Base-by-base conservation (phyloP, 768 basidiomycete genomes). In the Boletellus emodensis region DNA sequence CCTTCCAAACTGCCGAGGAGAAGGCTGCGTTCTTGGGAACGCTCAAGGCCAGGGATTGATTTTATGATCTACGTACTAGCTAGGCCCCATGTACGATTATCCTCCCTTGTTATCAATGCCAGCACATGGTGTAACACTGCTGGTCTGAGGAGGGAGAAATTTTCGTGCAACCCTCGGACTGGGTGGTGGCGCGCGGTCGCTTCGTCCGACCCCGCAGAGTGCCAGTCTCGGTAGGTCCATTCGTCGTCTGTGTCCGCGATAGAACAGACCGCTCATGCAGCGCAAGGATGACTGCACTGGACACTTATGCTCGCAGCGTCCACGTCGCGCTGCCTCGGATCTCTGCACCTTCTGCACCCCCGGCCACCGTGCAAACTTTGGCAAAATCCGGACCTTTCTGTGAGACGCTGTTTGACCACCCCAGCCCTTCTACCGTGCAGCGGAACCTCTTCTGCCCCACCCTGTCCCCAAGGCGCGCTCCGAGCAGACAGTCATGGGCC, bases 1-100 rank as follows among this genome's bases (percentile, higher is more conserved):
- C 88, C 42, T 96, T 94, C 92, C 94, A 98, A 80, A 94, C 93
- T 43, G 79, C 81, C 76, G 90, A 90, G 75, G 95, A 97, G 85
- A 97, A 97, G 83, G 77, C 81, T 60, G 85, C 90, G 69, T 97
- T 97, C 84, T 64, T 93, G 71, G 90, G 90, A 72, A 83, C 89
- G 66, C 89, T 91, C 83, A 93, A 92, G 76, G 80, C 79, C 70
- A 81, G 80, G 66, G 82, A 81, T 71, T 89, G 72, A 84, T 75
- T 62, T 54, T 68, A 62, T 66, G 58, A 56, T 65, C 64, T 63
- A 60, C 63, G 60, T 73, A 72, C 65, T 68, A 61, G 63, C 58
- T 66, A 62, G 60, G 73, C 70, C 61, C 65, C 67, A 72, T 65
- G 58, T 65, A 59, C 64, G 59, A 67, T 70, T 66, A 57, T 57